Base-by-base conservation (phyloP, 176 grass and related monocot species). In the Phoenix dactylifera region DNA sequence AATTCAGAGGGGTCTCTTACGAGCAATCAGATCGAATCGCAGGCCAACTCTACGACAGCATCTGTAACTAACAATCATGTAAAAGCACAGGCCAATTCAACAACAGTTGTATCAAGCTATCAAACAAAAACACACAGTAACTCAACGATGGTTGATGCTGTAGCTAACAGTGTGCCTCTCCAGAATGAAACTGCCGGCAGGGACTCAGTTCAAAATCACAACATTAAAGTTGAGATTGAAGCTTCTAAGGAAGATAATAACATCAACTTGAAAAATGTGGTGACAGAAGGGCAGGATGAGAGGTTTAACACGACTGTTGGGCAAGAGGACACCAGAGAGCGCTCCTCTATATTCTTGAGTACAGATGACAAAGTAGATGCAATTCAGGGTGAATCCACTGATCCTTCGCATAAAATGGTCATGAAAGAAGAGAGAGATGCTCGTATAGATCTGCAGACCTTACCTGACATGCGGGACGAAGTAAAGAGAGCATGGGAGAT, bases 391-490 rank as follows among this genome's bases (percentile, higher is more conserved):
- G 51, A 30, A 15, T 7, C 62, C 18, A 22, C 22, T 24, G 62
- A 15, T 25, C 26, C 62, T 7, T 65, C 22, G 17, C 62, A 65
- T 50, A 51, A 48, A 64, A 51, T 64, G 44, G 39, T 25, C 39
- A 51, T 12, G 17, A 35, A 65, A 16, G 15, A 26, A 52, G 63
- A 28, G 51, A 65, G 48, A 18, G 63, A 26, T 52, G 19, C 63
- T 28, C 63, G 49, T 10, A 6, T 65, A 25, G 63, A 55, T 67
- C 24, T 67, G 20, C 53, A 16, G n/a, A 67, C 64, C 24, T 54
- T 67, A 16, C 64, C 51, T 15, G 64, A 55, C 17, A 20, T 55
- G 18, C 25, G 14, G 20, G 32, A 14, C 20, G 49, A 28, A 51
- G 15, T 25, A n/a, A 65, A n/a, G 16, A n/a, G 16, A 65, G 22